Percentiles rank a stretch among this genome's conserved stretches.
Conservation (phyloP, 345 rosid genomes). For the Crucihimalaya himalaica region DNA sequence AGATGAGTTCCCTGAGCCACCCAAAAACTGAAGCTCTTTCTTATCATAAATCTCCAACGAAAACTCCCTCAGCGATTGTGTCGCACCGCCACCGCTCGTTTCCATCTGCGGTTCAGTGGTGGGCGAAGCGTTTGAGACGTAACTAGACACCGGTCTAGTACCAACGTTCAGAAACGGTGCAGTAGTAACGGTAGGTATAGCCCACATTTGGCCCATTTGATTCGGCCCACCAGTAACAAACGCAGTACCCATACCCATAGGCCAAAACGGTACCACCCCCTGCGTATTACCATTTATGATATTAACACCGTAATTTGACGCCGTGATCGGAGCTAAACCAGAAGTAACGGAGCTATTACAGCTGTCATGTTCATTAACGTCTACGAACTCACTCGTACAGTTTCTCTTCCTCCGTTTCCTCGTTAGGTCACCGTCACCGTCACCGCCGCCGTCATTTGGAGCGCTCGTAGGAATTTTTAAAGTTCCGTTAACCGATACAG, state of each 20-base stretch:
- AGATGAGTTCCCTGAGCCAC: constrained; percentile 39
- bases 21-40: constrained; percentile 69
- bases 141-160: constrained; percentile 46
- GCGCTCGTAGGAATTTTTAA: constrained; percentile 65
- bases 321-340: constrained; percentile 59
- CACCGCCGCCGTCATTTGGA: constrained; percentile 31
- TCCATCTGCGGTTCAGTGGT: neutral
- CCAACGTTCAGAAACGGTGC: constrained; percentile 48
- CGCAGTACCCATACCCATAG: constrained; percentile 22
- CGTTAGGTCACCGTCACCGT: constrained; percentile 24
- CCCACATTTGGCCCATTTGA: constrained; percentile 52
- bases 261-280: constrained; percentile 62
- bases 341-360: constrained; percentile 50
- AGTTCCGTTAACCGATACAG: constrained; percentile 68
- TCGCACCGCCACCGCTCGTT: neutral
- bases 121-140: constrained; percentile 36
- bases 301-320: constrained; percentile 27
- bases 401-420: constrained; percentile 55
- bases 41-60: constrained; percentile 67
- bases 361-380: constrained; percentile 44
- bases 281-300: constrained; percentile 29
- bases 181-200: constrained; percentile 49
- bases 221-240: constrained; percentile 39
- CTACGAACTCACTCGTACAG: constrained; percentile 49
- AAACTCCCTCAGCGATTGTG: constrained; percentile 53